Evolutionary conservation across 2,329 filamentous ascomycete genomes (phyloP).

Genomic region (Penicillium olsonii): DNA sequence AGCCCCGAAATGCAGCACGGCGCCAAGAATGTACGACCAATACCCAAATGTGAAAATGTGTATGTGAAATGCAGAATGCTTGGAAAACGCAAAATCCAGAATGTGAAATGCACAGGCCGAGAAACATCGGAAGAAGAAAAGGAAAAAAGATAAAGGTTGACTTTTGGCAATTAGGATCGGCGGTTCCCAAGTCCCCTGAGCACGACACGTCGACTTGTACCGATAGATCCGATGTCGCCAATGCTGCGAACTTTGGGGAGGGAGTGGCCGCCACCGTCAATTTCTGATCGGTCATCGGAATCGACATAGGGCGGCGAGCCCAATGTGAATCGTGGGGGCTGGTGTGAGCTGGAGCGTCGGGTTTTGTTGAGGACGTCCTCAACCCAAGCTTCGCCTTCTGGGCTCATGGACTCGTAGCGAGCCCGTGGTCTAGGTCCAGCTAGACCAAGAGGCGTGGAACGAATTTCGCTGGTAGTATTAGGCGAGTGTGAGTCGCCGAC

Average conservation of each 20-base stretch:
- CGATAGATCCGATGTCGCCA: constrained; percentile 40
- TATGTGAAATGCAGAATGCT: constrained; percentile 10
- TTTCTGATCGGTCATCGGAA: constrained; percentile 10
- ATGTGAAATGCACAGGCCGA: not conserved
- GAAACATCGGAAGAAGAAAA: not conserved
- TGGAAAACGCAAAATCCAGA: constrained; percentile 1
- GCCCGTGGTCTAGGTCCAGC: constrained; percentile 46
- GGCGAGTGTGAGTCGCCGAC: constrained; percentile 31
- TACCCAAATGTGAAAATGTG: constrained; percentile 7
- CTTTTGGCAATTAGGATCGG: constrained; percentile 7
- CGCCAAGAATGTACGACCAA: constrained; percentile 11
- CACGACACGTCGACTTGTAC: constrained; percentile 40
- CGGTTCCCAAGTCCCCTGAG: constrained; percentile 38
- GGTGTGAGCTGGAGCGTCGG: constrained; percentile 38
- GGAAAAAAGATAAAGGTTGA: not conserved
- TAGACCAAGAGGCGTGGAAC: constrained; percentile 45
- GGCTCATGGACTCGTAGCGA: constrained; percentile 44
- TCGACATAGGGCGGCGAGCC: constrained; percentile 19
- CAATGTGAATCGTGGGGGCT: constrained; percentile 28
- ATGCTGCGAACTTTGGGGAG: constrained; percentile 40
- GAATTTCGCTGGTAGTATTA: constrained; percentile 19
- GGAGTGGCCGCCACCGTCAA: constrained; percentile 10
- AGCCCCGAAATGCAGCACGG: constrained; percentile 9
- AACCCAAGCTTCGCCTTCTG: constrained; percentile 51
- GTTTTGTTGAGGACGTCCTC: constrained; percentile 49